phyloP scores from a whole-genome alignment of 2,329 filamentous ascomycete species.

The Apiospora aurea region DNA sequence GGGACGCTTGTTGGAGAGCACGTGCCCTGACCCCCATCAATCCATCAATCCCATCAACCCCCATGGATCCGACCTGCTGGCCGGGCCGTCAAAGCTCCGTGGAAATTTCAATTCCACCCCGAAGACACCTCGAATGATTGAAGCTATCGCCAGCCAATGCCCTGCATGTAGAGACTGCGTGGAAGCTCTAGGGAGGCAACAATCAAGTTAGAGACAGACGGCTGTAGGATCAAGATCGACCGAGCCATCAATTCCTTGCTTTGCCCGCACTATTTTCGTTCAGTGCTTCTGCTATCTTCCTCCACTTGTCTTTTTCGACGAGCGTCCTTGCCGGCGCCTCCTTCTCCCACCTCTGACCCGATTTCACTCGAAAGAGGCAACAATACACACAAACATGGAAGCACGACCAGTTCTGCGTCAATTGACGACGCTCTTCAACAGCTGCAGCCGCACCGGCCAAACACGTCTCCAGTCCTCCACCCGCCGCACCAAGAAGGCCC shows the following conservation, averaged over 20 bases:
- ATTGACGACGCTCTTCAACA: slow-evolving; percentile 28
- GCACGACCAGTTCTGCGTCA: slow-evolving; percentile 27
- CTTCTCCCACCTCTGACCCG: background rate
- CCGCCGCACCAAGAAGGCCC: slow-evolving; percentile 61
- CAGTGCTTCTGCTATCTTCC: background rate
- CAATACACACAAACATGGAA: slow-evolving; percentile 20
- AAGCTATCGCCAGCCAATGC: slow-evolving; percentile 14
- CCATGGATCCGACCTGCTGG: background rate
- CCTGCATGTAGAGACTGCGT: slow-evolving; percentile 8
- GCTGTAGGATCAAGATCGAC: background rate
- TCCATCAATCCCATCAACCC: too few relatives aligned
- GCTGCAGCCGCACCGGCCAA: slow-evolving; percentile 28
- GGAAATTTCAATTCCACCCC: slow-evolving; percentile 19
- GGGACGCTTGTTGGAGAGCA: background rate
- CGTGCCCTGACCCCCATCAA: background rate
- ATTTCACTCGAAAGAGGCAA: slow-evolving; percentile 24
- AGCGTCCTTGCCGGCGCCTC: background rate
- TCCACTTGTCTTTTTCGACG: background rate
- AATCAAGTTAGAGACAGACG: background rate
- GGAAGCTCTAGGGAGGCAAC: slow-evolving; percentile 15
- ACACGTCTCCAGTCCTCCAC: slow-evolving; percentile 51
- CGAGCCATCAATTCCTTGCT: background rate
- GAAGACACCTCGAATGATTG: slow-evolving; percentile 4
- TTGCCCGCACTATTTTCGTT: background rate
- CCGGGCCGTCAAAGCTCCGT: slow-evolving; percentile 21